phyloP scores from a whole-genome alignment of 108 stramenopile species.

The Epipyxis sp. region DNA sequence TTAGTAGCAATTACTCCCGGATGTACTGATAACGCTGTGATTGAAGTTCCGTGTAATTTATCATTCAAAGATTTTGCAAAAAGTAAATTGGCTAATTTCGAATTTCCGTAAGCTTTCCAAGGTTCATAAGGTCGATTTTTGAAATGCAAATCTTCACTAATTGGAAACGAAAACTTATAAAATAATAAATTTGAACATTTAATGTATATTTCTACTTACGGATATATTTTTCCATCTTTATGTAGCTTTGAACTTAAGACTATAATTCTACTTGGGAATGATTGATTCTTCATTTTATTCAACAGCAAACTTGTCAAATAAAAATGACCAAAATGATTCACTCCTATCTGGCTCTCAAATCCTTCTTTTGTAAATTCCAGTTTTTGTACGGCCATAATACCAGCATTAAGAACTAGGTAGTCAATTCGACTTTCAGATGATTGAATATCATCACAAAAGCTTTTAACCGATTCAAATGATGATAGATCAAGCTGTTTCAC shows the following conservation, averaged over 20 bases:
- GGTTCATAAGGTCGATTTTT: conserved; percentile 31
- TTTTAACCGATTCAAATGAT: conserved; percentile 44
- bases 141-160: too few species aligned
- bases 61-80: conserved; percentile 36
- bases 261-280: conserved; percentile 5
- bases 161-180: too few species aligned
- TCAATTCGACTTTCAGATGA: conserved; percentile 35
- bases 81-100: conserved; percentile 52
- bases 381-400: conserved; percentile 52
- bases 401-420: conserved; percentile 55
- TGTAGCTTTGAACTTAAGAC: not conserved
- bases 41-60: too few species aligned
- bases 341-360: conserved; percentile 69
- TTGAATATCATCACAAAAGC: conserved; percentile 40
- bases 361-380: conserved; percentile 46
- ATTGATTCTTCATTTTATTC: conserved; percentile 49
- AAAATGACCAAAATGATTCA: conserved; percentile 95
- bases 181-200: too few species aligned
- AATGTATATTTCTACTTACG: too few species aligned
- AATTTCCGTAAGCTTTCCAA: conserved; percentile 48
- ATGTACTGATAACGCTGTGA: conserved; percentile 35
- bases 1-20: conserved; percentile 54
- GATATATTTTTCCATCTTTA: not conserved
- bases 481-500: conserved; percentile 44
- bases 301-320: conserved; percentile 74